phyloP scores from a whole-genome alignment of 805 yeast genomes.

The Debaryomyces castellii region DNA sequence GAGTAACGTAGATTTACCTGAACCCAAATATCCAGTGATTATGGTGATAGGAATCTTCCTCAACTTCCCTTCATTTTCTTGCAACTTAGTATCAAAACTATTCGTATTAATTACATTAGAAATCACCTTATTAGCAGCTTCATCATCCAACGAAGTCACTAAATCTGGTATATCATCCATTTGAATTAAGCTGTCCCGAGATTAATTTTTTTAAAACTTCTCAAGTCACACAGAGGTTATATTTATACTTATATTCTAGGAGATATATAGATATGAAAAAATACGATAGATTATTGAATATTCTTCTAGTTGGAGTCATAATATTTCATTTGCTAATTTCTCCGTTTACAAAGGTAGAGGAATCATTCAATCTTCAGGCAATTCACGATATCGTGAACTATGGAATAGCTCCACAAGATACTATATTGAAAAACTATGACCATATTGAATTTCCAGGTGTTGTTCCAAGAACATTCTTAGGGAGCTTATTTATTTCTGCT shows the following conservation, averaged over 20 bases:
- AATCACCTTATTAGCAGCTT: neutral
- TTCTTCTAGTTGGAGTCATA: slow-evolving; percentile 45
- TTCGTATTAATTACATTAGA: neutral
- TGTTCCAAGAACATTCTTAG: slow-evolving; percentile 83
- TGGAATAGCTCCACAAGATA: slow-evolving; percentile 45
- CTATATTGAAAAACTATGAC: slow-evolving; percentile 53
- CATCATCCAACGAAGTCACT: slow-evolving; percentile 19
- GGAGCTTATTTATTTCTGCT: slow-evolving; percentile 56
- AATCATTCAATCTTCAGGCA: slow-evolving; percentile 89
- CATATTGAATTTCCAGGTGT: slow-evolving; percentile 83
- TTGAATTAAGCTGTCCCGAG: neutral
- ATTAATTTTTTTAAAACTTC: neutral
- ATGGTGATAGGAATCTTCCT: slow-evolving; percentile 84
- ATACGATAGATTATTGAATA: slow-evolving; percentile 17
- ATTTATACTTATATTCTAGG: too few species aligned
- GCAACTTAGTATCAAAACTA: neutral
- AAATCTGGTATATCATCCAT: slow-evolving; percentile 35
- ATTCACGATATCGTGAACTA: slow-evolving; percentile 72
- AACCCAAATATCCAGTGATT: slow-evolving; percentile 91
- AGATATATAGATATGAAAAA: slow-evolving; percentile 17
- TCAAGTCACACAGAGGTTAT: too few species aligned
- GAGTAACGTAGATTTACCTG: slow-evolving; percentile 88
- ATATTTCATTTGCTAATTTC: slow-evolving; percentile 53
- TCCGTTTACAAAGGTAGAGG: slow-evolving; percentile 92
- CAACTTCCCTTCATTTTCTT: neutral